Percentiles rank a stretch among this genome's conserved stretches.
Conservation (phyloP, 345 rosid genomes). For the Populus deltoides region DNA sequence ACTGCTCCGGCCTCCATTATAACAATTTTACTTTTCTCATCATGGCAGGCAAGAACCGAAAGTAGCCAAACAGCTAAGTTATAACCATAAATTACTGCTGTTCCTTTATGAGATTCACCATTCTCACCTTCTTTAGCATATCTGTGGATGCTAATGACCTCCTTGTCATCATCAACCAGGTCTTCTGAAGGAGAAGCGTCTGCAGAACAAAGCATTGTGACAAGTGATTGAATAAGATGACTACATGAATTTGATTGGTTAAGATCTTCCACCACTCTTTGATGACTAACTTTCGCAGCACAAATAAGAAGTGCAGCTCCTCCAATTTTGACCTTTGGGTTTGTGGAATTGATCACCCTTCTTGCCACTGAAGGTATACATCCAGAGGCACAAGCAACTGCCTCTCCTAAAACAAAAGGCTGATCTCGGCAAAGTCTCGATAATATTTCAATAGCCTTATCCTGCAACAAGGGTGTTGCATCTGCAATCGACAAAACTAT, state of each 20-base stretch:
- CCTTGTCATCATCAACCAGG: slow-evolving; percentile 47
- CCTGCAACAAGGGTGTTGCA: slow-evolving; percentile 76
- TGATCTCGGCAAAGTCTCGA: slow-evolving; percentile 87
- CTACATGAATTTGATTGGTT: slow-evolving; percentile 64
- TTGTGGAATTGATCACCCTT: slow-evolving; percentile 67
- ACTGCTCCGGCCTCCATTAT: slow-evolving; percentile 93
- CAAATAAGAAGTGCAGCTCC: slow-evolving; percentile 92
- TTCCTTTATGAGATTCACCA: slow-evolving; percentile 44
- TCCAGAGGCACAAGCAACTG: slow-evolving; percentile 57
- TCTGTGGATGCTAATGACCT: slow-evolving; percentile 60
- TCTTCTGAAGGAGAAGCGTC: slow-evolving; percentile 45
- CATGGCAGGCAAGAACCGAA: slow-evolving; percentile 86
- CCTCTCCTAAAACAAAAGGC: slow-evolving; percentile 73
- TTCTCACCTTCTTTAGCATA: slow-evolving; percentile 51
- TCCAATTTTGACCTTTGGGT: slow-evolving; percentile 78
- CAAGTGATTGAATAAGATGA: slow-evolving; percentile 74
- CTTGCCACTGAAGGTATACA: slow-evolving; percentile 66
- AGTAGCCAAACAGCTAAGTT: slow-evolving; percentile 89
- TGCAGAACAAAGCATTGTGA: slow-evolving; percentile 52
- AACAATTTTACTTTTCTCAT: slow-evolving; percentile 66
- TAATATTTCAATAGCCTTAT: slow-evolving; percentile 88
- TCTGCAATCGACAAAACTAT: slow-evolving; percentile 75
- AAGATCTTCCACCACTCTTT: slow-evolving; percentile 80
- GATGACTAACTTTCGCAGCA: slow-evolving; percentile 85
- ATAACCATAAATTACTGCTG: slow-evolving; percentile 60